Evolutionary conservation across 73 alveolate genomes (phyloP).

Genomic region (Paramecium caudatum): DNA sequence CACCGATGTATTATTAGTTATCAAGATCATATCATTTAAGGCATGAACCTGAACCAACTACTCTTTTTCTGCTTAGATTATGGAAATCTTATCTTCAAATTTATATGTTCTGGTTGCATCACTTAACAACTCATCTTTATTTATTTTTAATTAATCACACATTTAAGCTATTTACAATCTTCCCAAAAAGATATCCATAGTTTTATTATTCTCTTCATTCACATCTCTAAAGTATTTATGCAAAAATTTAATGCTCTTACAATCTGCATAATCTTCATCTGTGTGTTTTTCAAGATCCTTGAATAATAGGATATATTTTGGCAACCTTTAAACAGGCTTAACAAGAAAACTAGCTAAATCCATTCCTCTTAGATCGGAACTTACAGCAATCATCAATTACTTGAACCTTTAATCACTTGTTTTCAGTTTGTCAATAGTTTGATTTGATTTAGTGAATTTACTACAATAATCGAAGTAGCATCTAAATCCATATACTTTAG

Average conservation of each 20-base stretch:
- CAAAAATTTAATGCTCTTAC: background rate
- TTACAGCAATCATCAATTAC: background rate
- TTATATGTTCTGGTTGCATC: constrained; percentile 1
- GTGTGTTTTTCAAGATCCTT: constrained; percentile 59
- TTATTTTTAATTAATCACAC: background rate
- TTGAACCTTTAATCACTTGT: background rate
- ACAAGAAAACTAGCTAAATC: constrained; percentile 55
- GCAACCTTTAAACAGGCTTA: constrained; percentile 56
- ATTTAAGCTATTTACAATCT: background rate
- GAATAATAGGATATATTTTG: constrained; percentile 57
- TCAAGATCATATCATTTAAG: constrained; percentile 9
- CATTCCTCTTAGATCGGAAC: constrained; percentile 54
- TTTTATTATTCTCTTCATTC: constrained; percentile 50
- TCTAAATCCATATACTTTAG: background rate
- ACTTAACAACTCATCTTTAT: background rate
- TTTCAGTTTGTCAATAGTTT: background rate
- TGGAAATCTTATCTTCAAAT: constrained; percentile 38
- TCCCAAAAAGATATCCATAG: background rate
- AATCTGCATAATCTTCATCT: constrained; percentile 35
- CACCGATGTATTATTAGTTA: background rate
- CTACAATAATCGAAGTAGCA: constrained; percentile 25
- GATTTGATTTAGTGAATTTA: background rate
- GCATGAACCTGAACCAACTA: constrained; percentile 9
- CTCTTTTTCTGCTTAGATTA: constrained; percentile 44
- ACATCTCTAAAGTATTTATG: constrained; percentile 39